Evolutionary conservation across 208 protist species (phyloP).

Genomic region (Crithidia brevicula): DNA sequence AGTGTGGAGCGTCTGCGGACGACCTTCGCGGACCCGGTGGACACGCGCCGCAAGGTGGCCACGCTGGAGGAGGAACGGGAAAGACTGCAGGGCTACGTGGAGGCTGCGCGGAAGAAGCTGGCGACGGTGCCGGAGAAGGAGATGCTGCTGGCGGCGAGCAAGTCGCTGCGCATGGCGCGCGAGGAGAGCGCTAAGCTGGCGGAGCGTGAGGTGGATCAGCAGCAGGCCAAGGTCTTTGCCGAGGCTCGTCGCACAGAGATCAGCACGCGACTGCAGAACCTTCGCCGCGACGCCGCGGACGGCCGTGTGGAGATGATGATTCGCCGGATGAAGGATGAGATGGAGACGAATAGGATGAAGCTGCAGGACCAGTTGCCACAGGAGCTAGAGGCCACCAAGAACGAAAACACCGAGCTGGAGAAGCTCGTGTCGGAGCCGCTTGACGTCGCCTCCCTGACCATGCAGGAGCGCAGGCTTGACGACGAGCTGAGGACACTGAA

Average conservation of each 20-base stretch:
- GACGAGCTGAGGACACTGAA: constrained; percentile 68
- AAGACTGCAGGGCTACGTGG: constrained; percentile 72
- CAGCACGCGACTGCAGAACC: constrained; percentile 82
- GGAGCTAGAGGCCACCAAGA: constrained; percentile 71
- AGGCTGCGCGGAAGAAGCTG: constrained; percentile 79
- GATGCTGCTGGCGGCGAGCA: constrained; percentile 72
- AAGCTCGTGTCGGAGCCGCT: constrained; percentile 86
- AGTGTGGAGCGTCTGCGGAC: constrained; percentile 79
- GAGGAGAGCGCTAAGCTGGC: constrained; percentile 78
- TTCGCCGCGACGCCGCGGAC: constrained; percentile 81
- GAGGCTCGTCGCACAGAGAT: constrained; percentile 76
- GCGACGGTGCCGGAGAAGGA: constrained; percentile 73
- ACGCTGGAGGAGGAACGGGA: constrained; percentile 82
- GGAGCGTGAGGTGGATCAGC: constrained; percentile 81
- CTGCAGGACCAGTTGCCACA: constrained; percentile 88
- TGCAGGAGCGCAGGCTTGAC: constrained; percentile 76
- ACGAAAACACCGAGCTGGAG: constrained; percentile 80
- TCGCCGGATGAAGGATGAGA: constrained; percentile 86
- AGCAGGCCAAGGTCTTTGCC: constrained; percentile 76
- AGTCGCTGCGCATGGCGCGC: constrained; percentile 64
- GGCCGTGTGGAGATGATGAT: constrained; percentile 86
- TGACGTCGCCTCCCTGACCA: constrained; percentile 65
- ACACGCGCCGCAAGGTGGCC: constrained; percentile 71
- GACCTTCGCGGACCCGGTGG: constrained; percentile 76
- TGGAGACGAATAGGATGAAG: constrained; percentile 86